Base-by-base conservation (phyloP, 495 filamentous ascomycete genomes). In the Penicillium samsonianum region DNA sequence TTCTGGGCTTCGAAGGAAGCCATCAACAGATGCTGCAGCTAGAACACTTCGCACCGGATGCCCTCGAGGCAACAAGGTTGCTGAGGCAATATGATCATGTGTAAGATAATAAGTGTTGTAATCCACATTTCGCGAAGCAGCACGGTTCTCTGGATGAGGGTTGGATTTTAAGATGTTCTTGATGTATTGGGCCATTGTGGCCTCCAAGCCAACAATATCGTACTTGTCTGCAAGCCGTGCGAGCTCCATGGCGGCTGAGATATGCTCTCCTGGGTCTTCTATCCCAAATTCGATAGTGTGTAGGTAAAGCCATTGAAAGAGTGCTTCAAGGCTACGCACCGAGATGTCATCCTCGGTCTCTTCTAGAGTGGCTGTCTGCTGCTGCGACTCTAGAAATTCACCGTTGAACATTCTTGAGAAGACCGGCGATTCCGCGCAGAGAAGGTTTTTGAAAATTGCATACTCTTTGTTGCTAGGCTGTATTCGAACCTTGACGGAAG, bases 251-350 rank as follows among this genome's bases (percentile, higher is more conserved):
- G 65, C 38, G 31, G 58, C 59, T 17, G 65, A 60, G 31, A 68
- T 66, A 38, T 53, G 33, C 9, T 60, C 53, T 22, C 48, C 53
- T 48, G 60, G 55, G 45, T 60, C 51, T n/a, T 46, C 45, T 40
- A 67, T 49, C 20, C 50, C 48, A 46, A 67, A 69, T 16, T 47
- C 38, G 35, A 69, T 49, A 51, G 30, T 38, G 17, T 56, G 53
- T 22, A 52, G 60, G 45, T 60, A 69, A 7, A 71, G 40, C 67
- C 62, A 71, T 61, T 71, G 64, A 28, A 66, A 50, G 14, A 72
- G 58, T 55, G 64, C 60, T 60, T 72, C 53, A 43, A 69, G 41
- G 28, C 69, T 71, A 48, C 38, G 64, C 22, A 52, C 35, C n/a
- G 66, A 56, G 22, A 68, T 38, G 42, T 62, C 57, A 3, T 51